Conservation (phyloP, 192 early-diverging fungal genomes). For the Rhizophagus clarus region DNA sequence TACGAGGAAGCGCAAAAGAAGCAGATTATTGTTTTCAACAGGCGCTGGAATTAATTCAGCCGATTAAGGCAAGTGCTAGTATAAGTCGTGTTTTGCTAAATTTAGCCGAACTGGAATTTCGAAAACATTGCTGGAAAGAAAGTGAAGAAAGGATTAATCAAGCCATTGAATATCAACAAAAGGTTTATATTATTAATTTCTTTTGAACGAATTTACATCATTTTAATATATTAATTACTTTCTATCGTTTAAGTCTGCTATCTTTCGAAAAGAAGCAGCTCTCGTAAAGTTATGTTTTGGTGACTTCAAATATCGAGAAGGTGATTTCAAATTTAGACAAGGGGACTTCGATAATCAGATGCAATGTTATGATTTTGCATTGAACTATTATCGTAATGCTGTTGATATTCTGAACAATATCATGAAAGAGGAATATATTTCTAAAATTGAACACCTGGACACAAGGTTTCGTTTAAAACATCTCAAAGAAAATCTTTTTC, state of each 20-base stretch:
- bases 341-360: constrained; percentile 53
- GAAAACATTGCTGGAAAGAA: constrained; percentile 48
- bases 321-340: constrained; percentile 11
- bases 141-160: constrained; percentile 44
- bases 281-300: constrained; percentile 36
- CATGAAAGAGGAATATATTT: constrained; percentile 57
- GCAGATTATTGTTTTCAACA: constrained; percentile 65
- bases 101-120: constrained; percentile 58
- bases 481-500: neutral
- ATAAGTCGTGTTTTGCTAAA: constrained; percentile 45
- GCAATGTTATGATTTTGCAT: constrained; percentile 46
- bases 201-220: neutral
- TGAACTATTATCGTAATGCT: constrained; percentile 49
- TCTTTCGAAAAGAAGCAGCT: constrained; percentile 25
- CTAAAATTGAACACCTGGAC: constrained; percentile 49
- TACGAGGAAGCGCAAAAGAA: constrained; percentile 61
- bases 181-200: constrained; percentile 14
- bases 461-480: constrained; percentile 37
- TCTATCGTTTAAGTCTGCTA: neutral
- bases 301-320: constrained; percentile 47
- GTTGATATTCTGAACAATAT: constrained; percentile 52
- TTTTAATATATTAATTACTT: neutral
- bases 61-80: constrained; percentile 41
- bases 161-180: constrained; percentile 38
- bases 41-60: constrained; percentile 55